Percentiles rank a stretch among this genome's conserved stretches.
These are phyloP conservation scores for Fusarium nisikadoi DNA, from an alignment of 2,329 filamentous ascomycete genomes.

Conservation along the genomic window DNA sequence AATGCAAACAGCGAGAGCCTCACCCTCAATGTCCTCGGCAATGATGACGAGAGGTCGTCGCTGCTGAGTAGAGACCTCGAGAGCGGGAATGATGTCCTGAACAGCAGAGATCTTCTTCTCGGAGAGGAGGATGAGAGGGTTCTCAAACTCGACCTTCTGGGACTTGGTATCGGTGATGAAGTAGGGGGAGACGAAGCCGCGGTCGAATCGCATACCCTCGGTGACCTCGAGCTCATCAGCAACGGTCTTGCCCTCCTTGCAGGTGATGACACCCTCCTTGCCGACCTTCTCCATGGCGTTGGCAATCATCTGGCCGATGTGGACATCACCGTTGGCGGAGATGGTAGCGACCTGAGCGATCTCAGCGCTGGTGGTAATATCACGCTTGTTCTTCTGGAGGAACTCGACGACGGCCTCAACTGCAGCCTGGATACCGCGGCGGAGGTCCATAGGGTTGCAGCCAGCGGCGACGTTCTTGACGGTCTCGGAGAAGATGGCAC, in stretches of 20 bases:
- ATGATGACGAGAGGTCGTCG: slow-evolving; percentile 98
- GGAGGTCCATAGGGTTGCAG: slow-evolving; percentile 99
- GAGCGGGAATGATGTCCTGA: slow-evolving; percentile 97
- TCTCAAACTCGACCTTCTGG: slow-evolving; percentile 99
- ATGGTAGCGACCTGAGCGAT: slow-evolving; percentile 99
- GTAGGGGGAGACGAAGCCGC: slow-evolving; percentile 97
- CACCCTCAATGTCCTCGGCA: slow-evolving; percentile 98
- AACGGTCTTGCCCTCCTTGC: slow-evolving; percentile 99
- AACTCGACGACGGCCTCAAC: slow-evolving; percentile 95
- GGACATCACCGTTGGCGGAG: slow-evolving; percentile 94
- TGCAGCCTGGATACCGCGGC: slow-evolving; percentile 95
- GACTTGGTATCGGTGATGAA: slow-evolving; percentile 99
- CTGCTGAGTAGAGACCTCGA: slow-evolving; percentile 95
- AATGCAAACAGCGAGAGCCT: slow-evolving; percentile 98
- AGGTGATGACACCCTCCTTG: slow-evolving; percentile 99
- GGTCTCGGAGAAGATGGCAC: slow-evolving; percentile 99
- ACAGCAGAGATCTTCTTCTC: slow-evolving; percentile 99
- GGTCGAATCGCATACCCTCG: slow-evolving; percentile 99
- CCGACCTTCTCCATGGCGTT: slow-evolving; percentile 99
- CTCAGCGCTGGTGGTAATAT: slow-evolving; percentile 97
- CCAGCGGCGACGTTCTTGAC: slow-evolving; percentile 99
- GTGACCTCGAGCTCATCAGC: slow-evolving; percentile 98
- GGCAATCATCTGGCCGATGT: slow-evolving; percentile 95
- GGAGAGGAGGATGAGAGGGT: slow-evolving; percentile 96
- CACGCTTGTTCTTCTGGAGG: slow-evolving; percentile 94